Conservation (phyloP, 306 rosid genomes). For the Glycine latifolia region DNA sequence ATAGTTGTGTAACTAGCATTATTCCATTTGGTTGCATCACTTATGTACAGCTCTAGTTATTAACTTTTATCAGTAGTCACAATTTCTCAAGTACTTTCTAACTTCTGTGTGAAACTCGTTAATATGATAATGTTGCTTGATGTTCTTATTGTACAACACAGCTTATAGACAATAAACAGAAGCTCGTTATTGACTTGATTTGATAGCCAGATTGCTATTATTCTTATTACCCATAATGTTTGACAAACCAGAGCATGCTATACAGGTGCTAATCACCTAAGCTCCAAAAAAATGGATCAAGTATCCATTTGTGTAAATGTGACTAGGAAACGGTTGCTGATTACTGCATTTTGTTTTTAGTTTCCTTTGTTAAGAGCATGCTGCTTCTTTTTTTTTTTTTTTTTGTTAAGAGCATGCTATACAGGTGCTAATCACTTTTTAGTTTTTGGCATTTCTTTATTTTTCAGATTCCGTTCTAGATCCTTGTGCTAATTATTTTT, state of each 20-base stretch:
- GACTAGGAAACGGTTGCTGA: neutral
- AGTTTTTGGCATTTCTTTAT: constrained; percentile 7
- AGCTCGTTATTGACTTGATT: neutral
- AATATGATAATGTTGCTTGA: neutral
- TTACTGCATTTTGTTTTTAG: neutral
- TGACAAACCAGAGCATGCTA: neutral
- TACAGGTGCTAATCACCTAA: too few species aligned
- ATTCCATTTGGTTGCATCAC: too few species aligned
- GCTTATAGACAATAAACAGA: neutral
- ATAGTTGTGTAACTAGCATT: too few species aligned
- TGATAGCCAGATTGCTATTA: neutral
- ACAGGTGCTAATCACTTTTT: constrained; percentile 1
- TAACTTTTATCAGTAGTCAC: too few species aligned
- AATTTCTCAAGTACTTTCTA: neutral
- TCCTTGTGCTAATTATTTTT: neutral
- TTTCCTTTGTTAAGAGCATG: constrained; percentile 10
- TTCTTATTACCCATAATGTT: constrained; percentile 3
- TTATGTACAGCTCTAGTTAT: too few species aligned
- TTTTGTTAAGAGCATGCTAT: neutral
- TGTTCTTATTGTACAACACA: constrained; percentile 1
- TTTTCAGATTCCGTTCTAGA: constrained; percentile 18
- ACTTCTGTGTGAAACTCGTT: constrained; percentile 3
- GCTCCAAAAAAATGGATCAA: neutral
- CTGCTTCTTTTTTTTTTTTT: neutral
- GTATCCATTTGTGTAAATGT: constrained; percentile 11